Base-by-base conservation (phyloP, 2,329 filamentous ascomycete species). In the Alternaria brassicicola region DNA sequence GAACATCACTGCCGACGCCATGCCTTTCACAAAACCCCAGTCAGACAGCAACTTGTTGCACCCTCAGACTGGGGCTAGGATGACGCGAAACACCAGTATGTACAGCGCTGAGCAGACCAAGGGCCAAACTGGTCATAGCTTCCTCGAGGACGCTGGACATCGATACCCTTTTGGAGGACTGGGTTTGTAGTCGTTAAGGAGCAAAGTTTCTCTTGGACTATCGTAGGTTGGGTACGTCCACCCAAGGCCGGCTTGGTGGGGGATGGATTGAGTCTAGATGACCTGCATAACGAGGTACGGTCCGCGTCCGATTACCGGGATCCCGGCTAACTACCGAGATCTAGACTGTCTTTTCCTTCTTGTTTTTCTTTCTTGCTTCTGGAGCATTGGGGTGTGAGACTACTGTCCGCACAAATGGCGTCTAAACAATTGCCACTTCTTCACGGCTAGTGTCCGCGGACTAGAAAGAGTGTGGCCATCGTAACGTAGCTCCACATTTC, bases 1-100 rank as follows among this genome's bases (percentile, higher is more conserved):
- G 35, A 42, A 39, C 7, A 28, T 51, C 4, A 50, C 25, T 3
- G 33, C 57, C 2, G 53, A 54, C 3, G 15, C 33, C 13, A 17
- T 61, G 36, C 55, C 57, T 2, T 65, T 66, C 33, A 49, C 45
- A 7, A 48, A 33, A 15, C 19, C 19, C 9, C 33, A 25, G 10
- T 35, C 26, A 13, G 45, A 28, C 33, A 52, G 9, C 26, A 13
- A 31, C 6, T 15, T 41, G 8, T 19, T 47, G 12, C 31, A 52
- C 30, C 48, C 39, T 17, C 41, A 23, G 41, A 47, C 41, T n/a
- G 28, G 19, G 5, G 4, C 2, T 19, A 31, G 13, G 30, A 47
- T 47, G 43, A 3, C 19, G 13, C 43, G 30, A 33, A 47, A 47
- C 43, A 39, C 19, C 36, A 23, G 0, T 6, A 23, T 23, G 12